Conservation (phyloP, 2,329 filamentous ascomycete genomes). For the Apiospora malaysiana region DNA sequence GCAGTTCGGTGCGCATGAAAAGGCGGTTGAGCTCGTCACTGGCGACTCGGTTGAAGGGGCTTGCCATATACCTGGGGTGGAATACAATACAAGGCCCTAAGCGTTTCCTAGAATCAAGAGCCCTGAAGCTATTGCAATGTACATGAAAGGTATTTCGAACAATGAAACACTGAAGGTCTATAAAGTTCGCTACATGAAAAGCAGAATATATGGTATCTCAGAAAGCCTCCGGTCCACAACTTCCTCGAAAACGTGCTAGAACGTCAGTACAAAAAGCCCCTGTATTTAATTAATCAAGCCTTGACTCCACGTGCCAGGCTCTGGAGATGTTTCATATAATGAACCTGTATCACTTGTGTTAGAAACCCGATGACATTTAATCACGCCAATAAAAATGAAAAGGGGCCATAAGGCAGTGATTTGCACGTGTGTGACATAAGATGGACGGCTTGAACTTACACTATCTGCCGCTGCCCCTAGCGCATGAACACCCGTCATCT, state of each 20-base stretch:
- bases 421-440: not conserved
- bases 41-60: constrained; percentile 36
- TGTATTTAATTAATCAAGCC: not conserved
- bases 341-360: not conserved
- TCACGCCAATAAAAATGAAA: not conserved
- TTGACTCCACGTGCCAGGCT: not conserved
- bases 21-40: constrained; percentile 32
- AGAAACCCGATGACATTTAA: not conserved
- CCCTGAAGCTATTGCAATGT: not conserved
- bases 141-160: no score
- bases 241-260: not conserved
- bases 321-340: not conserved
- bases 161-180: not conserved
- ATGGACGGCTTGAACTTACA: constrained; percentile 14
- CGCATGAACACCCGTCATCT: constrained; percentile 20
- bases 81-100: constrained; percentile 1
- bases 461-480: constrained; percentile 24
- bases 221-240: not conserved
- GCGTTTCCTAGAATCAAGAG: no score
- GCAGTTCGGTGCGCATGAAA: constrained; percentile 35
- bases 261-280: not conserved
- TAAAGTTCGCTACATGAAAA: not conserved
- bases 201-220: not conserved
- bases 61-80: constrained; percentile 21
- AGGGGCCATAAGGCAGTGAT: not conserved